These are phyloP conservation scores for Phytophthora foliorum DNA, from an alignment of 352 stramenopile genomes.

Conservation along the genomic window DNA sequence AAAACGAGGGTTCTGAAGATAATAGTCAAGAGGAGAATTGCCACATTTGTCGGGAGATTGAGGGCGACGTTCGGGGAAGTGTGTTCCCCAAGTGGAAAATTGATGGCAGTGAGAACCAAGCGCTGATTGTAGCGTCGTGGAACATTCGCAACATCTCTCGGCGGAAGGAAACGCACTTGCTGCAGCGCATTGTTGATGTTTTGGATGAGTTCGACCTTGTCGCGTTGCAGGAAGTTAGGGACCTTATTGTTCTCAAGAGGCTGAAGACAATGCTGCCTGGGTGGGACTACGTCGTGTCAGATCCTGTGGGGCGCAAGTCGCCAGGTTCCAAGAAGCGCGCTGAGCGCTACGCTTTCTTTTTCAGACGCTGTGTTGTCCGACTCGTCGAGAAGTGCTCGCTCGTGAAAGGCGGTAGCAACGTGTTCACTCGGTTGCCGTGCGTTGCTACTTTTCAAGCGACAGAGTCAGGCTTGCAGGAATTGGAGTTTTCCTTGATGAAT, in stretches of 20 bases:
- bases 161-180: slow-evolving; percentile 42
- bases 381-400: slow-evolving; percentile 41
- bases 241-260: slow-evolving; percentile 66
- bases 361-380: slow-evolving; percentile 41
- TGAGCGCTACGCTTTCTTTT: slow-evolving; percentile 72
- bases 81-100: slow-evolving; percentile 32
- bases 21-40: slow-evolving; percentile 24
- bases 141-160: slow-evolving; percentile 83
- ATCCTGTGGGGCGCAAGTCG: slow-evolving; percentile 37
- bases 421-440: slow-evolving; percentile 53
- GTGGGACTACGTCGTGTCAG: slow-evolving; percentile 70
- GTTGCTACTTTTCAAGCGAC: slow-evolving; percentile 51
- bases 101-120: slow-evolving; percentile 5
- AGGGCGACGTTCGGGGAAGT: slow-evolving; percentile 45
- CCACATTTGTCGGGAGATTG: slow-evolving; percentile 44
- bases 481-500: slow-evolving; percentile 61
- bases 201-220: slow-evolving; percentile 76
- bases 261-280: slow-evolving; percentile 65
- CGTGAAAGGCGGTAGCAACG: slow-evolving; percentile 8
- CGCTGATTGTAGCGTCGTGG: slow-evolving; percentile 69
- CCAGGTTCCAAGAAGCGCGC: slow-evolving; percentile 36
- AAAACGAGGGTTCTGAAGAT: slow-evolving; percentile 1
- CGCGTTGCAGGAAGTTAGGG: slow-evolving; percentile 72
- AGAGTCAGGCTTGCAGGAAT: slow-evolving; percentile 13
- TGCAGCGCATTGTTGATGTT: slow-evolving; percentile 60